A percentile compares a stretch with the other conserved stretches of the same genome.
These are phyloP conservation scores for Fabrea salina DNA, from an alignment of 169 alveolate species.

Conservation along the genomic window DNA sequence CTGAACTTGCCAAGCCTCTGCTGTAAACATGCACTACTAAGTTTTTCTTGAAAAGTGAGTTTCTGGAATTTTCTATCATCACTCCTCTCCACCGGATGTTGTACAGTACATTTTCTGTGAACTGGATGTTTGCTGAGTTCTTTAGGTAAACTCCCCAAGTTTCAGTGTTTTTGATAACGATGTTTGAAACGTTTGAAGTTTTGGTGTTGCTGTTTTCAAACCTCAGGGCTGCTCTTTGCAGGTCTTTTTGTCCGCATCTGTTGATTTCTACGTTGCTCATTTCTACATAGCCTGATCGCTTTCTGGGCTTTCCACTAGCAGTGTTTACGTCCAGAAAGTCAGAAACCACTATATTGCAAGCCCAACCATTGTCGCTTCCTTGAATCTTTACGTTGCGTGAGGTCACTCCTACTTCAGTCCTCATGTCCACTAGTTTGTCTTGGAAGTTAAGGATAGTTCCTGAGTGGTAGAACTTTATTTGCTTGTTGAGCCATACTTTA, in stretches of 20 bases:
- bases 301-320: not conserved
- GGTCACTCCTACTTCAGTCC: conserved; percentile 52
- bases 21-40: not conserved
- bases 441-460: conserved; percentile 34
- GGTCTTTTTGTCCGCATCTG: conserved; percentile 44
- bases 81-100: not conserved
- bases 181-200: conserved; percentile 24
- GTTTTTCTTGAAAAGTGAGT: not conserved
- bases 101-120: conserved; percentile 1
- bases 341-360: not conserved
- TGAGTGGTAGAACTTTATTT: conserved; percentile 34
- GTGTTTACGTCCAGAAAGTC: conserved; percentile 15
- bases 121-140: not conserved
- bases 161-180: conserved; percentile 33
- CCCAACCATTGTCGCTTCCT: conserved; percentile 37
- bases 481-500: conserved; percentile 9
- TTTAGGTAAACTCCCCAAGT: conserved; percentile 32
- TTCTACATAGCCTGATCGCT: conserved; percentile 18
- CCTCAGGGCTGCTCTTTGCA: conserved; percentile 45
- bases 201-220: conserved; percentile 3
- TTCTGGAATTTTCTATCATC: not conserved
- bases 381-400: conserved; percentile 45
- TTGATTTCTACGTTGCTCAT: conserved; percentile 40
- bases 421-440: conserved; percentile 39
- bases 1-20: not conserved